Base-by-base conservation (phyloP, 352 stramenopile genomes). In the Globisporangium spinosum region DNA sequence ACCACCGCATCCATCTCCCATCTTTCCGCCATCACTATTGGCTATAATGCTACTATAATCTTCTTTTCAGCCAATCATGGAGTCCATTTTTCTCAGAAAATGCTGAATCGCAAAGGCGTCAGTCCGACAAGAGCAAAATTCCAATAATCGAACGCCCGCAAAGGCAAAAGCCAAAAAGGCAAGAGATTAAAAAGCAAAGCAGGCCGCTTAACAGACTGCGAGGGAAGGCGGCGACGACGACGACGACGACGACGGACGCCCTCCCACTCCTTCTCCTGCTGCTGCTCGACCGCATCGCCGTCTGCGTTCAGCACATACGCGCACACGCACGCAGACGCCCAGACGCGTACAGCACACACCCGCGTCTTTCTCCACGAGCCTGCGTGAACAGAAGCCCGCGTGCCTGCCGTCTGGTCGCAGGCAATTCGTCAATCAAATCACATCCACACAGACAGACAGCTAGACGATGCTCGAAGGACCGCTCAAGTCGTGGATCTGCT, bases 401-500 rank as follows among this genome's bases (percentile, higher is more conserved):
- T 23, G 2, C 43, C 43, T 51, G 43, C 43, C 43, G 43, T 51
- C 43, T 9, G 43, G 5, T 51, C 43, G 43, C 12, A 45, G 43
- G 20, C 43, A 51, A 22, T 12, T n/a, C 5, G 10, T 51, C 17
- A 51, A 51, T 51, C 43, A 49, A 60, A 10, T 43, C 27, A 47
- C 45, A 34, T 9, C 13, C 23, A 62, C 13, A 61, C 32, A 38
- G 7, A 0, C 6, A 49, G 3, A 49, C 20, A 47, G 22, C 22
- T 62, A 45, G 29, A 60, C 69, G 58, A 96, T 97, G 89, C 76
- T 97, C 55, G 89, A 95, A 69, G 87, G 87, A 49, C 80, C 87
- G 65, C 82, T 97, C 75, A 94, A 94, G 85, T 93, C 87, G 58
- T 94, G 88, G 82, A 90, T 95, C 62, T 71, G 76, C 62, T 82